Evolutionary conservation across 2,329 filamentous ascomycete genomes (phyloP).

Genomic region (Xylariaceae sp.): DNA sequence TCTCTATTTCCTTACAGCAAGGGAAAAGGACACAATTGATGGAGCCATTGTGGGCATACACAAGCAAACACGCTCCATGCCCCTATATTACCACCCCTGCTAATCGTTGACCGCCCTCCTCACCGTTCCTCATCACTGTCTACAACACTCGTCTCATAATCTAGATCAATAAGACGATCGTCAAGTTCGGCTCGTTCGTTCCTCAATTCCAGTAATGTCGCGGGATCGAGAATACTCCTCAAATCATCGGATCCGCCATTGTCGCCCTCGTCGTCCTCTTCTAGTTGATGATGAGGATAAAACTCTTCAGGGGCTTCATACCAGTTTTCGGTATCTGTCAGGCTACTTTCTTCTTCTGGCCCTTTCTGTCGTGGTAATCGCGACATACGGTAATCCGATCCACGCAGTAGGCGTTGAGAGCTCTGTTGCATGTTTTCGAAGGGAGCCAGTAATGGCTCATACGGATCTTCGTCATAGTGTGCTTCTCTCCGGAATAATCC

Average conservation of each 20-base stretch:
- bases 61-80: neutral
- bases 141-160: conserved; percentile 19
- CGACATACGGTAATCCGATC: neutral
- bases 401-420: conserved; percentile 22
- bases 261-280: neutral
- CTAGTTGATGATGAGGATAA: neutral
- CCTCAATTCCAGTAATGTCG: conserved; percentile 19
- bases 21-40: neutral
- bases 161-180: conserved; percentile 18
- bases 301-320: neutral
- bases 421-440: conserved; percentile 42
- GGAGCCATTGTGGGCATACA: too few relatives aligned
- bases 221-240: conserved; percentile 11
- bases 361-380: neutral
- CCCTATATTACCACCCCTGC: neutral
- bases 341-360: neutral
- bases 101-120: conserved; percentile 2
- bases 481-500: conserved; percentile 44
- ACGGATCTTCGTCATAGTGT: conserved; percentile 41
- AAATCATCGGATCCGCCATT: neutral
- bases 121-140: conserved; percentile 18
- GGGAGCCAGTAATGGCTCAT: conserved; percentile 40
- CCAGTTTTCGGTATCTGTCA: neutral
- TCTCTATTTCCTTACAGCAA: neutral
- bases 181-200: conserved; percentile 23